phyloP scores from a whole-genome alignment of 495 filamentous ascomycete genomes.

The Cryomyces minteri region DNA sequence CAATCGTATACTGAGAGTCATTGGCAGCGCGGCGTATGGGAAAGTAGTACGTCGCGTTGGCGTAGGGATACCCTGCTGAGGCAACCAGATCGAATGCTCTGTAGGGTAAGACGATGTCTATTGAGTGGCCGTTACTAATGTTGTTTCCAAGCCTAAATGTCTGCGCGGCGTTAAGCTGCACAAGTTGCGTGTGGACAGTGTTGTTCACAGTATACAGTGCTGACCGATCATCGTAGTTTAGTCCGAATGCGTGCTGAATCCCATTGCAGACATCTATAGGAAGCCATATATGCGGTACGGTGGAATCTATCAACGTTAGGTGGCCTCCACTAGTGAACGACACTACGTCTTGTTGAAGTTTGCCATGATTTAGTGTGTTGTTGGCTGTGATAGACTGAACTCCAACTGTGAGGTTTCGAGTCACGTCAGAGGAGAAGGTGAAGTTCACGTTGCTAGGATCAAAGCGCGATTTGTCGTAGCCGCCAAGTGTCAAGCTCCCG shows the following conservation, averaged over 20 bases:
- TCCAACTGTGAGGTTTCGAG: background rate
- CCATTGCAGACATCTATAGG: background rate
- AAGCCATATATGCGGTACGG: slow-evolving; percentile 1
- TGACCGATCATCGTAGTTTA: background rate
- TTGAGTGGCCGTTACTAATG: background rate
- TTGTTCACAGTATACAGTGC: slow-evolving; percentile 1
- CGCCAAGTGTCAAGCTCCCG: slow-evolving; percentile 3
- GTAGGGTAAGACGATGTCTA: slow-evolving; percentile 3
- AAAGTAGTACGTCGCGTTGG: slow-evolving; percentile 6
- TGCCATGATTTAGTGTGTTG: slow-evolving; percentile 6
- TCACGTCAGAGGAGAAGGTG: background rate
- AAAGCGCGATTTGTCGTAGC: slow-evolving; percentile 1
- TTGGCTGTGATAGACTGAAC: slow-evolving; percentile 6
- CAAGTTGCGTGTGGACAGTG: background rate
- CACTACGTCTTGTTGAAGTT: too few species aligned
- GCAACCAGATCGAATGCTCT: slow-evolving; percentile 5
- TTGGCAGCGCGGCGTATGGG: slow-evolving; percentile 5
- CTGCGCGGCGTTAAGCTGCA: background rate
- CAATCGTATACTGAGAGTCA: slow-evolving; percentile 7
- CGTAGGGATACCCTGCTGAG: background rate
- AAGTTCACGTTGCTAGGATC: background rate
- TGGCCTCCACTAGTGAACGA: background rate
- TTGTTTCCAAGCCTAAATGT: background rate
- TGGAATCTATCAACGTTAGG: slow-evolving; percentile 1
- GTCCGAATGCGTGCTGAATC: slow-evolving; percentile 1